A percentile compares a stretch with the other conserved stretches of the same genome.
phyloP scores from a whole-genome alignment of 2,329 filamentous ascomycete genomes.

The Trichophyton benhamiae region DNA sequence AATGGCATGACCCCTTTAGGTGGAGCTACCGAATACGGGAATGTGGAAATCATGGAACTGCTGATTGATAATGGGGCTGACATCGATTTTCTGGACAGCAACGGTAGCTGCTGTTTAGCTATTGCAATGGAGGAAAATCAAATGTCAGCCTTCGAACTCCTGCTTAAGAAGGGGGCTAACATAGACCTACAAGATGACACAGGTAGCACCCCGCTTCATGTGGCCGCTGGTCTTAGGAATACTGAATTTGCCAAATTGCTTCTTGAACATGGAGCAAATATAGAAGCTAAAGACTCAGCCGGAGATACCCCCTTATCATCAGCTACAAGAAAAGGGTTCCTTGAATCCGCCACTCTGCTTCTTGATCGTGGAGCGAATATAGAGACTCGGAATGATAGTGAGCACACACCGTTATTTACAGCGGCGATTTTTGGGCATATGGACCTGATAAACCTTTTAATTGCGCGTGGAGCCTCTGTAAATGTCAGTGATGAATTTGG shows the following conservation, averaged over 20 bases:
- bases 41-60: background rate
- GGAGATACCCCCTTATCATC: background rate
- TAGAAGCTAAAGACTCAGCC: background rate
- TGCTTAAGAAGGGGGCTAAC: background rate
- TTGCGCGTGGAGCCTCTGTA: background rate
- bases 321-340: background rate
- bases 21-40: background rate
- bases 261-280: background rate
- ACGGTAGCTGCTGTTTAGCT: background rate
- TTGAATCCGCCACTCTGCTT: background rate
- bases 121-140: background rate
- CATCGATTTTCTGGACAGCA: background rate
- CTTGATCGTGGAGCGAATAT: background rate
- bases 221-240: background rate
- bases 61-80: background rate
- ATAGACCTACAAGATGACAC: background rate
- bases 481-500: background rate
- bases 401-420: background rate
- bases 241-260: background rate
- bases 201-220: background rate
- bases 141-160: background rate
- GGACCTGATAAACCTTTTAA: background rate
- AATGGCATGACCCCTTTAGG: background rate
- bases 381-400: background rate
- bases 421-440: background rate